Evolutionary conservation across 1,284 basidiomycete genomes (phyloP).

Genomic region (Austroboletus niveus): DNA sequence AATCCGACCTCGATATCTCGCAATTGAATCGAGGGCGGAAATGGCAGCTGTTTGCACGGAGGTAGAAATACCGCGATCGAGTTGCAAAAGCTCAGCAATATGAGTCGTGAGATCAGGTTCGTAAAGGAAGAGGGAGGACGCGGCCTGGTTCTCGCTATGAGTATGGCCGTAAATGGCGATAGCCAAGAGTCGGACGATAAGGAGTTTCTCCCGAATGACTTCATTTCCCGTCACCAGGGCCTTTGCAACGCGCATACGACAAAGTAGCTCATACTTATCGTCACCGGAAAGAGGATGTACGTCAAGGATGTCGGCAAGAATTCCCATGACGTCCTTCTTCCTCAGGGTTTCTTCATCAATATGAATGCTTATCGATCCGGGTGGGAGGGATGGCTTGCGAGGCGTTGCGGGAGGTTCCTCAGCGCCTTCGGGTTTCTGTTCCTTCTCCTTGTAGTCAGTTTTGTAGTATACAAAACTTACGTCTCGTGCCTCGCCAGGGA

Average conservation of each 20-base stretch:
- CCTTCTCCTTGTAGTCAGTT: conserved; percentile 47
- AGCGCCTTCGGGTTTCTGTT: conserved; percentile 40
- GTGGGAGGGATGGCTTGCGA: conserved; percentile 36
- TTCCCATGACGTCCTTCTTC: conserved; percentile 63
- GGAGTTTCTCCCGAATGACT: conserved; percentile 74
- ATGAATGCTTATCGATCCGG: conserved; percentile 61
- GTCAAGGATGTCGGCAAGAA: conserved; percentile 75
- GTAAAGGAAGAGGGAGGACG: conserved; percentile 86
- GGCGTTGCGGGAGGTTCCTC: conserved; percentile 38
- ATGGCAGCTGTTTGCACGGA: conserved; percentile 82
- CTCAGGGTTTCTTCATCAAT: conserved; percentile 61
- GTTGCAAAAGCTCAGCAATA: conserved; percentile 86
- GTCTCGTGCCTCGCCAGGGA: conserved; percentile 69
- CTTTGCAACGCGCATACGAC: conserved; percentile 80
- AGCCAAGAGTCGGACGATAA: conserved; percentile 81
- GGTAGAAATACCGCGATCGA: conserved; percentile 67
- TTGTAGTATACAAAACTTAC: conserved; percentile 77
- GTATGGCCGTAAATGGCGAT: conserved; percentile 90
- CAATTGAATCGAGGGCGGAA: conserved; percentile 86
- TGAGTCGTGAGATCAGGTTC: conserved; percentile 90
- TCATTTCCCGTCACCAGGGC: conserved; percentile 59
- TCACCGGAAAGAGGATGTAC: conserved; percentile 74
- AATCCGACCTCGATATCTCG: conserved; percentile 79
- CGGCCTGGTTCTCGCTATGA: conserved; percentile 74
- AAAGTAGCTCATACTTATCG: conserved; percentile 89